Conservation (phyloP, 208 protist species). For the Leishmania tarentolae region DNA sequence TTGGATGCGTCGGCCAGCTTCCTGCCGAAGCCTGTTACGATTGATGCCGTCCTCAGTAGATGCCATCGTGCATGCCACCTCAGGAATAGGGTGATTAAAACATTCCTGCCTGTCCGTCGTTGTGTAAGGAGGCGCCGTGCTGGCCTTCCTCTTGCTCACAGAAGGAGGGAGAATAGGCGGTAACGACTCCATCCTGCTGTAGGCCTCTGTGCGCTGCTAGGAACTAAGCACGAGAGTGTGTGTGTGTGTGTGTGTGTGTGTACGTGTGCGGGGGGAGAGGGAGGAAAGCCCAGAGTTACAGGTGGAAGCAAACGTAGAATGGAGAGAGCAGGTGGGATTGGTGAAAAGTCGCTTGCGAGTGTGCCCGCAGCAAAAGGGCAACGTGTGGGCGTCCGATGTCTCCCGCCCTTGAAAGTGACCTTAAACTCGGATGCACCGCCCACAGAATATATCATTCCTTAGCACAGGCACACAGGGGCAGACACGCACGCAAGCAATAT, state of each 20-base stretch:
- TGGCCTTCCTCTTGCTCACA: background rate
- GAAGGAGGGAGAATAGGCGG: constrained; percentile 4
- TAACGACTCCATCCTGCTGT: constrained; percentile 5
- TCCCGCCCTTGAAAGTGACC: background rate
- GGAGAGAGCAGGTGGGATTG: background rate
- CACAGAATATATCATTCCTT: background rate
- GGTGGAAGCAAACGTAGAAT: background rate
- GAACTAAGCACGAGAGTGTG: background rate
- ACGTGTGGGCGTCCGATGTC: background rate
- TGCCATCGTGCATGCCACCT: background rate
- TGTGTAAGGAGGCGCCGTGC: background rate
- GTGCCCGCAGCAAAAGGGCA: background rate
- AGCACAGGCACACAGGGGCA: background rate
- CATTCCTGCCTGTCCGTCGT: background rate
- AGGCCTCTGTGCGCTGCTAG: background rate
- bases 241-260: background rate
- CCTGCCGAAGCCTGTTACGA: constrained; percentile 32
- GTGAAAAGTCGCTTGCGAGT: background rate
- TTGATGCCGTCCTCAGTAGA: constrained; percentile 23
- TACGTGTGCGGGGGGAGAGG: background rate
- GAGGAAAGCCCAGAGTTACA: background rate
- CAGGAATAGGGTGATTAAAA: background rate
- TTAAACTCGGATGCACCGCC: background rate
- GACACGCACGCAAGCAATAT: background rate
- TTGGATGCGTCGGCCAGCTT: constrained; percentile 23